Percentiles rank a stretch among this genome's conserved stretches.
Evolutionary conservation across 495 filamentous ascomycete genomes (phyloP).

Genomic region (Copromyces sp.): DNA sequence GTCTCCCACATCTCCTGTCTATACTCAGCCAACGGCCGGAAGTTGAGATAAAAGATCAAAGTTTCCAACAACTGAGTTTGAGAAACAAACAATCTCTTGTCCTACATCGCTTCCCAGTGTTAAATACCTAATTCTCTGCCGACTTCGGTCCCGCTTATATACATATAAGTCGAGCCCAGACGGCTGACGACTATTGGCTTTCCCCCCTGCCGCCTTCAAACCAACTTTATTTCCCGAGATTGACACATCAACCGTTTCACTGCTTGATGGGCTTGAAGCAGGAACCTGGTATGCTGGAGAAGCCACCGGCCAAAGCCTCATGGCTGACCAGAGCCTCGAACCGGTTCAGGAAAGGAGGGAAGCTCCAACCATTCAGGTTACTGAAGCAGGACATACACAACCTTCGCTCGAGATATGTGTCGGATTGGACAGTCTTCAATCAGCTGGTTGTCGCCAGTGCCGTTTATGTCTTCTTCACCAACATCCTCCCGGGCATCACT

Average conservation of each 20-base stretch:
- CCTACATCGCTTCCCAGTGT: not conserved
- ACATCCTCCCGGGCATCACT: conserved; percentile 62
- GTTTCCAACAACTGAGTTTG: not conserved
- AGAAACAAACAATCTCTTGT: not conserved
- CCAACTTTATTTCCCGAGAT: not conserved
- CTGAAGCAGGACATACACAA: conserved; percentile 50
- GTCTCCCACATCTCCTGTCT: not conserved
- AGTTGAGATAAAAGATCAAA: not conserved
- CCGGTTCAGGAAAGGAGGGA: conserved; percentile 10
- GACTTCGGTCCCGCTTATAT: not conserved
- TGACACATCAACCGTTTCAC: not conserved
- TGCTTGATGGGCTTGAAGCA: not conserved
- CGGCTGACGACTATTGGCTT: not conserved
- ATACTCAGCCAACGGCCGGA: not conserved
- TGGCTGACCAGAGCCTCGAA: conserved; percentile 1
- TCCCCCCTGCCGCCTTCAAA: not conserved
- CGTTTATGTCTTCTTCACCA: conserved; percentile 68
- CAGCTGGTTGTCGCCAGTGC: conserved; percentile 61
- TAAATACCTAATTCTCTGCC: not conserved
- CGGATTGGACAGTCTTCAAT: conserved; percentile 62
- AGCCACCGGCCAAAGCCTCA: not conserved
- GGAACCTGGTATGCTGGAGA: not conserved
- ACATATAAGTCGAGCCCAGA: not conserved
- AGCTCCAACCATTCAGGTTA: conserved; percentile 50
- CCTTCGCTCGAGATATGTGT: conserved; percentile 45